Conservation (phyloP, 208 protist genomes). For the Acanthamoeba triangularis region DNA sequence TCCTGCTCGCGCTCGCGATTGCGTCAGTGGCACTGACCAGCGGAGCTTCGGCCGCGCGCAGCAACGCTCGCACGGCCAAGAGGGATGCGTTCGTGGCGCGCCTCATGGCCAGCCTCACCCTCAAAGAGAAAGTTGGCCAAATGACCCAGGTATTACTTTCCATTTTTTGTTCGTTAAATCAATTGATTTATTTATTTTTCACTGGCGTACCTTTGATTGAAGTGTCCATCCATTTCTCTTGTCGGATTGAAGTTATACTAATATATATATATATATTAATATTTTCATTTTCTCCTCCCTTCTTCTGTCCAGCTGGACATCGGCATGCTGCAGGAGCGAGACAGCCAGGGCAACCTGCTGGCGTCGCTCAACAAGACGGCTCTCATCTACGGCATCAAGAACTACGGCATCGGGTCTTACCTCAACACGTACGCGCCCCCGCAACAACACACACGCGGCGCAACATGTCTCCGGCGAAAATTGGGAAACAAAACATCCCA, state of each 20-base stretch:
- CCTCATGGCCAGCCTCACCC: conserved; percentile 31
- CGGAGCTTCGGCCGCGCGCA: not conserved
- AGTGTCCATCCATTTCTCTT: not conserved
- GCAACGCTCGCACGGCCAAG: not conserved
- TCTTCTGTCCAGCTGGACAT: not conserved
- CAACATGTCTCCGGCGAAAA: too few species aligned
- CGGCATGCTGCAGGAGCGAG: not conserved
- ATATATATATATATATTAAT: not conserved
- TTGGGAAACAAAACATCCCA: not conserved
- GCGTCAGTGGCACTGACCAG: not conserved
- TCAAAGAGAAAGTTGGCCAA: conserved; percentile 72
- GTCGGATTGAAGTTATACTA: not conserved
- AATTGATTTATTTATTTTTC: not conserved
- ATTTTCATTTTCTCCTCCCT: not conserved
- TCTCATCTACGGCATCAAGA: conserved; percentile 62
- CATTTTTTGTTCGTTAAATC: not conserved
- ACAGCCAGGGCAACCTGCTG: conserved; percentile 24
- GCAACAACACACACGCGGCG: not conserved
- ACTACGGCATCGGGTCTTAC: conserved; percentile 63
- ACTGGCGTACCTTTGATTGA: not conserved
- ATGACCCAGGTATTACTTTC: conserved; percentile 44
- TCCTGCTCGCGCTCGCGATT: not conserved
- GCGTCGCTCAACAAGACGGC: conserved; percentile 68
- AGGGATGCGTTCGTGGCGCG: conserved; percentile 23
- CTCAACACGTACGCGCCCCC: conserved; percentile 23